Base-by-base conservation (phyloP, 768 basidiomycete species). In the Dacryopinax primogenitus region DNA sequence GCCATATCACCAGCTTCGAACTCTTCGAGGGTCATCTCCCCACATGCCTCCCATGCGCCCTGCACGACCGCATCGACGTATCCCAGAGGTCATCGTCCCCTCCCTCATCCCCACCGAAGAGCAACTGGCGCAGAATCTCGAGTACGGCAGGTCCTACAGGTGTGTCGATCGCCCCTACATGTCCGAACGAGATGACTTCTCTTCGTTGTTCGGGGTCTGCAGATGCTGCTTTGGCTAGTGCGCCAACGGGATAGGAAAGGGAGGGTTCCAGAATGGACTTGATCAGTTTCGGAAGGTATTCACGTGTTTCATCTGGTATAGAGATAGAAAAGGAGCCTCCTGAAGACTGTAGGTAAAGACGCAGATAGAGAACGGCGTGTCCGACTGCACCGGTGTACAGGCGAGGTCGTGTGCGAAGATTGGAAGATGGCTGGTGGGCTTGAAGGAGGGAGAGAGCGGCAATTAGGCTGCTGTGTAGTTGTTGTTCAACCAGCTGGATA, bases 381-480 rank as follows among this genome's bases (percentile, higher is more conserved):
- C 51, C 51, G 51, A 58, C 51, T 15, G 23, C 51, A 21, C 51
- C 51, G 18, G 51, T 58, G 30, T 58, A 58, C 26, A 58, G 51
- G 6, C 51, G 51, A 7, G 51, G 51, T 11, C 51, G 51, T 4
- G 51, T 30, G 9, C 11, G 11, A 30, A 13, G 51, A 21, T 58
- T 58, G 13, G 51, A 3, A 7, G 11, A 11, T 28, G 51, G 23
- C 51, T 58, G 51, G 18, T 58, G 51, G 26, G 15, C 11, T 18
- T 23, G 23, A 21, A 58, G 3, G 4, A 58, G 13, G 9, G 23
- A 26, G 30, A 58, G 23, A 4, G 51, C 51, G 51, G 3, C 32
- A 11, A 58, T 9, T 15, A 58, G 51, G 26, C 26, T 30, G 15
- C 26, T 18, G 26, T 30, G 9, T 11, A 58, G 51, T 18, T 58